phyloP scores from a whole-genome alignment of 345 rosid genomes.

The Viola odorata region DNA sequence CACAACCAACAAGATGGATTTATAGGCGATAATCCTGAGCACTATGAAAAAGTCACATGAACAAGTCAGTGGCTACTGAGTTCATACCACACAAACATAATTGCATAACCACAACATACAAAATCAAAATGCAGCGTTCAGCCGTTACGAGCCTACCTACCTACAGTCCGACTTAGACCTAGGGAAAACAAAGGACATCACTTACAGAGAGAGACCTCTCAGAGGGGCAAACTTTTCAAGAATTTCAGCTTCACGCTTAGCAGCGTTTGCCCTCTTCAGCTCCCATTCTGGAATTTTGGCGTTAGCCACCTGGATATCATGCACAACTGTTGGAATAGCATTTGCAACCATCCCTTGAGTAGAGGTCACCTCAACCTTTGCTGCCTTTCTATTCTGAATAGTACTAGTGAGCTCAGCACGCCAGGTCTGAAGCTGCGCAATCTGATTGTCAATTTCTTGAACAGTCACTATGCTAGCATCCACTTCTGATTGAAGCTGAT shows the following conservation, averaged over 20 bases:
- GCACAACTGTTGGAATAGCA: conserved; percentile 43
- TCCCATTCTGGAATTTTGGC: conserved; percentile 45
- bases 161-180: no score
- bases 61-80: no score
- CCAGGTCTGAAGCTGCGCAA: conserved; percentile 42
- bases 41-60: no score
- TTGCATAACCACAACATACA: no score
- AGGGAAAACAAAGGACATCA: not conserved
- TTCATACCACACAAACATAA: no score
- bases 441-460: conserved; percentile 52
- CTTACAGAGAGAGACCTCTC: conserved; percentile 20
- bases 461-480: conserved; percentile 35
- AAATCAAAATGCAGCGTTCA: no score
- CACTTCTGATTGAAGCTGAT: conserved; percentile 42
- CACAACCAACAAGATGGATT: not conserved
- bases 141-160: no score
- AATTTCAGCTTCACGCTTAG: conserved; percentile 47
- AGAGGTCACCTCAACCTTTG: conserved; percentile 31
- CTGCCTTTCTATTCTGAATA: conserved; percentile 35
- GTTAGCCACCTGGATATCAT: conserved; percentile 54
- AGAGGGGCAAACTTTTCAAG: conserved; percentile 47
- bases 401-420: conserved; percentile 31
- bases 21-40: not conserved
- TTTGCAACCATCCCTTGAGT: conserved; percentile 48
- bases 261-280: conserved; percentile 43